These are phyloP conservation scores for Nigrospora oryzae DNA, from an alignment of 2,329 filamentous ascomycete genomes.

Conservation along the genomic window DNA sequence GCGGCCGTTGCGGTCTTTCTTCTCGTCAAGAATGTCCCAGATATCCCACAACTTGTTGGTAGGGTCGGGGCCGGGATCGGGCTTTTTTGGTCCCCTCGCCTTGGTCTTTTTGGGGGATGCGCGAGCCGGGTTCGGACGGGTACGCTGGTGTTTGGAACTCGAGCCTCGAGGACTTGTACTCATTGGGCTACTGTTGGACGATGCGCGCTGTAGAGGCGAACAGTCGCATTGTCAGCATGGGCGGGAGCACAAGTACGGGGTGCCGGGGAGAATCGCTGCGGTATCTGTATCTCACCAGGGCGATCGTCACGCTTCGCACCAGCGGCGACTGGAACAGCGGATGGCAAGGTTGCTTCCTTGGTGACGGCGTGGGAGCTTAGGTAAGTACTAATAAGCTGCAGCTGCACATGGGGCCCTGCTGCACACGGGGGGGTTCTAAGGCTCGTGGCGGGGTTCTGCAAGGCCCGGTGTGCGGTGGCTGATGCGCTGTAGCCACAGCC, in stretches of 20 bases:
- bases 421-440: too few relatives aligned
- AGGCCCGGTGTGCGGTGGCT: too few relatives aligned
- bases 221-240: not conserved
- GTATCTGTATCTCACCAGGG: conserved; percentile 11
- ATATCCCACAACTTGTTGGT: conserved; percentile 23
- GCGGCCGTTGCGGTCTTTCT: conserved; percentile 12
- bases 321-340: too few relatives aligned
- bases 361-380: too few relatives aligned
- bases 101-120: not conserved
- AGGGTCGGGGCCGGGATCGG: conserved; percentile 5
- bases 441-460: too few relatives aligned
- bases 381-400: too few relatives aligned
- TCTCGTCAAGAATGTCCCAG: conserved; percentile 28
- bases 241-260: too few relatives aligned
- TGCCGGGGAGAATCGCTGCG: too few relatives aligned
- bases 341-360: too few relatives aligned
- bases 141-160: not conserved
- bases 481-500: too few relatives aligned
- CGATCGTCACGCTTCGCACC: conserved; percentile 4
- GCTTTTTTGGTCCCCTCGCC: conserved; percentile 5
- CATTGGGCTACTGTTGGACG: not conserved
- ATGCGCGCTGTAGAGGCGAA: conserved; percentile 1
- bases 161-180: not conserved
- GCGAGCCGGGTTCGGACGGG: too few relatives aligned
- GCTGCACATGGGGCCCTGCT: too few relatives aligned